Conservation (phyloP, 2,329 filamentous ascomycete genomes). For the Nakataea oryzae region DNA sequence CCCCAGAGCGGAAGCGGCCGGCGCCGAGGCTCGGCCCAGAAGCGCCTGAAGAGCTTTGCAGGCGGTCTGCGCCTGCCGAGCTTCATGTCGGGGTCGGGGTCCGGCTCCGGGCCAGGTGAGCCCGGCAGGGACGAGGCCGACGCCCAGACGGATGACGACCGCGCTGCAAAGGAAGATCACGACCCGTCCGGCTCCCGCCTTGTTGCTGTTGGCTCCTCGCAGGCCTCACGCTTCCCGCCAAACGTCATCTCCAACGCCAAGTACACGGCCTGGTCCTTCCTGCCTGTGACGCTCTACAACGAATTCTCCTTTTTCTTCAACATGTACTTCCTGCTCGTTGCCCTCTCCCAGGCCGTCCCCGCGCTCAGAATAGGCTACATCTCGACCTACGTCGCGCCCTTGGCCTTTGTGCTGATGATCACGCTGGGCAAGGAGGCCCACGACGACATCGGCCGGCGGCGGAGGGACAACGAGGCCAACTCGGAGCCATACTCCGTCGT, state of each 20-base stretch:
- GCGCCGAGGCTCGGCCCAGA: slow-evolving; percentile 25
- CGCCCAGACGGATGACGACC: slow-evolving; percentile 23
- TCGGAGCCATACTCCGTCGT: slow-evolving; percentile 79
- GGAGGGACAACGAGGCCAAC: slow-evolving; percentile 88
- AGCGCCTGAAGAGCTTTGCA: slow-evolving; percentile 30
- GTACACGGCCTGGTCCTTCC: slow-evolving; percentile 89
- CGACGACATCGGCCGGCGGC: slow-evolving; percentile 79
- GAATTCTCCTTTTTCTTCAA: slow-evolving; percentile 99
- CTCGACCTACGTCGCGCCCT: slow-evolving; percentile 83
- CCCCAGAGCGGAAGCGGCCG: slow-evolving; percentile 24
- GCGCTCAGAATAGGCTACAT: slow-evolving; percentile 86
- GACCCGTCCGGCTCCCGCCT: slow-evolving; percentile 63
- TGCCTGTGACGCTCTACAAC: slow-evolving; percentile 91
- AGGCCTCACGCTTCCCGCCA: slow-evolving; percentile 68
- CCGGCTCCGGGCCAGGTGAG: slow-evolving; percentile 13
- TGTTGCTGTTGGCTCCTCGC: slow-evolving; percentile 64
- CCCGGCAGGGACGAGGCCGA: slow-evolving; percentile 23
- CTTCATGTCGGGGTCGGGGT: slow-evolving; percentile 46
- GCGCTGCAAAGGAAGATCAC: slow-evolving; percentile 35
- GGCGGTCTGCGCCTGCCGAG: slow-evolving; percentile 52
- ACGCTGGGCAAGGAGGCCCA: slow-evolving; percentile 93
- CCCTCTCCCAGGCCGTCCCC: slow-evolving; percentile 85
- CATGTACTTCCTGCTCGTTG: slow-evolving; percentile 95
- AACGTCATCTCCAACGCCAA: slow-evolving; percentile 96
- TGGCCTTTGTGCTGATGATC: slow-evolving; percentile 85